Percentiles rank a stretch among this genome's conserved stretches.
These are phyloP conservation scores for Blakeslea trispora DNA, from an alignment of 371 early-diverging fungal species.

Conservation along the genomic window DNA sequence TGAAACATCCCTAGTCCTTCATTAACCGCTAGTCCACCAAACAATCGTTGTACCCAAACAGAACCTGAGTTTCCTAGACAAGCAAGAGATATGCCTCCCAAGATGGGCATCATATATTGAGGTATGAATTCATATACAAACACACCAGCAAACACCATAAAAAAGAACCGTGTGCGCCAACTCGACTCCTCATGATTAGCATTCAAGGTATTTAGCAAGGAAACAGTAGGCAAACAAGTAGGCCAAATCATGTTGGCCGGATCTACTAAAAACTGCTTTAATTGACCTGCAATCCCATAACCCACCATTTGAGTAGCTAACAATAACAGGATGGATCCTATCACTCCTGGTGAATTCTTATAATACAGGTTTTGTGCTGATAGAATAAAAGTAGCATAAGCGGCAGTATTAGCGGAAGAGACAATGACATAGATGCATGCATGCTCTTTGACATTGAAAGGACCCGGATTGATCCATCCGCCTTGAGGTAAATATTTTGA, in stretches of 20 bases:
- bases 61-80: constrained; percentile 43
- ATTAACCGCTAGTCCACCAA: constrained; percentile 48
- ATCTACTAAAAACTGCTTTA: constrained; percentile 77
- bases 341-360: constrained; percentile 39
- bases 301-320: constrained; percentile 77
- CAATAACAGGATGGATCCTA: constrained; percentile 54
- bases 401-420: constrained; percentile 39
- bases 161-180: constrained; percentile 62
- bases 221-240: constrained; percentile 69
- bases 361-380: constrained; percentile 59
- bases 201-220: constrained; percentile 78
- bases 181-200: constrained; percentile 56
- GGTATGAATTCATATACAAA: constrained; percentile 54
- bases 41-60: constrained; percentile 54
- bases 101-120: constrained; percentile 48
- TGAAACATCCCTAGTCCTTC: constrained; percentile 54
- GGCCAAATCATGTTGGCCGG: constrained; percentile 92
- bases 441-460: constrained; percentile 48
- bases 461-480: constrained; percentile 48
- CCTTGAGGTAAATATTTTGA: constrained; percentile 28
- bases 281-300: constrained; percentile 81
- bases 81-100: constrained; percentile 54
- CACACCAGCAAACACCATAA: constrained; percentile 39
- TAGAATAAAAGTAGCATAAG: constrained; percentile 56
- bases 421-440: constrained; percentile 45